Evolutionary conservation across 225 moss, liverwort and hornwort species (phyloP), one percentile per base, ranked within the genome.

Genomic region (Sphagnum tenellum): DNA sequence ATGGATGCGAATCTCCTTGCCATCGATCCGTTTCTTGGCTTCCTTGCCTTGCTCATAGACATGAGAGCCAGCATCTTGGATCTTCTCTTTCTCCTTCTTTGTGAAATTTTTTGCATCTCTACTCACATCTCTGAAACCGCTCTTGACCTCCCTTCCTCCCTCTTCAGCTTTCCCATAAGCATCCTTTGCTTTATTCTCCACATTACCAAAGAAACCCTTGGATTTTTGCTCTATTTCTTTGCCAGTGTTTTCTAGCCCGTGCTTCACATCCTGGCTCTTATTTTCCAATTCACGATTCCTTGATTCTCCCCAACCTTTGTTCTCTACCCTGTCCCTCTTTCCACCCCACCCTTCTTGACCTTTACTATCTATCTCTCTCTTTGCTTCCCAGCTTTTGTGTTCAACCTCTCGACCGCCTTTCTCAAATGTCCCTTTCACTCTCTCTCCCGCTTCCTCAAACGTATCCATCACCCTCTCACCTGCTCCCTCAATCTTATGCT

Each of bases 1-100:
- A 8, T 57, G 62, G 7, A 81, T 64, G 3, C 73, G 69, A 46
- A 81, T 54, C 61, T 81, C 74, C 64, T 74, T 77, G 47, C 81
- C 81, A 45, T 81, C 81, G 50, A 81, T 57, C 9, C 81, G 71
- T 57, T 75, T 77, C 70, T 77, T 81, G 2, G 54, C 74, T 2
- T 81, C 74, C 5, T 49, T 72, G 47, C 66, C 64, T 51, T 77
- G 77, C 46, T 77, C 77, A 62, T 77, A 77, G 8, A 60, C 64
- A 3, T 67, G 67, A 3, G 45, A 69, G 3, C 77, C 74, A 64
- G 67, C 74, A 7, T 77, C 77, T 58, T 81, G 74, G 63, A 72
- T 72, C 74, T 67, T 69, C 49, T 77, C 72, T 29, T 29, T 29
- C 29, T 29, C 29, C 29, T 29, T 29, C 0, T 29, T 29, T 29